Base-by-base conservation (phyloP, 1,139 yeast genomes). In the Scheffersomyces quercinus region DNA sequence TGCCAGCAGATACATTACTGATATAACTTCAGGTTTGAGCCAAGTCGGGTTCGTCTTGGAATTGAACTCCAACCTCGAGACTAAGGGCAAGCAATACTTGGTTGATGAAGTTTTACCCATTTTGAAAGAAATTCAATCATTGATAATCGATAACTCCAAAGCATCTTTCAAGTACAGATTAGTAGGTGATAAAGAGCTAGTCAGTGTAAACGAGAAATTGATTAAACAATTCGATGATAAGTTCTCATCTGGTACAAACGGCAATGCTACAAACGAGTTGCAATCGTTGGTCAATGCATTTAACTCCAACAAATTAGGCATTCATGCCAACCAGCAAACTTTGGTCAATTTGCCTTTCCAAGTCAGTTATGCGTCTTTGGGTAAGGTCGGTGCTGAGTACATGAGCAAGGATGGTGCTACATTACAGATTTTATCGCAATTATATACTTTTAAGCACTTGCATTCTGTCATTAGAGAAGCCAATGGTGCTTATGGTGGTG, bases 401-500 rank as follows among this genome's bases (percentile, higher is more conserved):
- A 65, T 75, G 3, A 77, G 83, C 43, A 68, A 73, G 42, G 97
- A 91, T 51, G 91, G 96, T 35, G 96, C 98, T 0, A 75, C 90
- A 1, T 74, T 93, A 39, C 96, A 89, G 62, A 81, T 93, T 0
- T 72, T 93, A 42, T 78, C 97, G 1, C 95, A 87, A 55, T 64
- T 93, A 44, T 67, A 91, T 52, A 84, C 96, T 0, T 91, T 85
- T 65, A 87, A 88, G 59, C 82, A 88, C 53, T 72, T 95, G 39
- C 99, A 93, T 62, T 81, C 89, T 10, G 96, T 90, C 49, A 83
- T 93, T 36, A 81, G 99, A 54, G 99, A 93, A 62, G 83, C 93
- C 56, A 97, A 97, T 48, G 99, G 99, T 43, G 99, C 99, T 0
- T 93, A 93, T 59, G 99, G 99, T 7, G 98, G 97, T 10, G 99